Conservation (phyloP, 2,329 filamentous ascomycete genomes). For the Chrysosporium keratinophilum region DNA sequence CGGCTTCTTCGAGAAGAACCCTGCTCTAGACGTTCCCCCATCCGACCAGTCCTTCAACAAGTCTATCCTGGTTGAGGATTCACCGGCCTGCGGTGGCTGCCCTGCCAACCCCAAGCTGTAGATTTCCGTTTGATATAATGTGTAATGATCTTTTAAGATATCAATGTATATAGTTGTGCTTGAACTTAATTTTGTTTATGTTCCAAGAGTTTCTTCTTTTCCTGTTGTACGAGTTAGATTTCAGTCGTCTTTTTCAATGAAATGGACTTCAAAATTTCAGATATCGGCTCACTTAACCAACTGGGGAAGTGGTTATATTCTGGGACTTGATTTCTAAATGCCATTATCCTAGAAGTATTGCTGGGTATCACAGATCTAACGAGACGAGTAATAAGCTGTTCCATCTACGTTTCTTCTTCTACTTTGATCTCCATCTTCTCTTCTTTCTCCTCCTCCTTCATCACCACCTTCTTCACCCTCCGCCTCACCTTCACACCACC, state of each 20-base stretch:
- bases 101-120: constrained; percentile 6
- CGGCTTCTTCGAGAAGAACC: constrained; percentile 45
- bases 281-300: no score
- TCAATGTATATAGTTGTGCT: not conserved
- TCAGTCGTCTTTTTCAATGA: no score
- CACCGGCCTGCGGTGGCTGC: constrained; percentile 1
- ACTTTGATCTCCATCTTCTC: not conserved
- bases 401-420: not conserved
- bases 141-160: not conserved
- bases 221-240: no score
- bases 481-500: constrained; percentile 43
- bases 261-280: no score
- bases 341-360: no score
- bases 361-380: not conserved
- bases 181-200: not conserved
- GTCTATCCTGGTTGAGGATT: constrained; percentile 25
- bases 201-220: no score
- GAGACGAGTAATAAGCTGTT: not conserved
- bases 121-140: not conserved
- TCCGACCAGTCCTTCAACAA: constrained; percentile 36
- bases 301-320: no score
- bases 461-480: constrained; percentile 16
- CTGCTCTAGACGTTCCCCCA: constrained; percentile 39
- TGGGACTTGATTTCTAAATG: no score
- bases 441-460: constrained; percentile 1